These are phyloP conservation scores for Daedaleopsis sinensis DNA, from an alignment of 768 basidiomycete genomes.

Conservation along the genomic window DNA sequence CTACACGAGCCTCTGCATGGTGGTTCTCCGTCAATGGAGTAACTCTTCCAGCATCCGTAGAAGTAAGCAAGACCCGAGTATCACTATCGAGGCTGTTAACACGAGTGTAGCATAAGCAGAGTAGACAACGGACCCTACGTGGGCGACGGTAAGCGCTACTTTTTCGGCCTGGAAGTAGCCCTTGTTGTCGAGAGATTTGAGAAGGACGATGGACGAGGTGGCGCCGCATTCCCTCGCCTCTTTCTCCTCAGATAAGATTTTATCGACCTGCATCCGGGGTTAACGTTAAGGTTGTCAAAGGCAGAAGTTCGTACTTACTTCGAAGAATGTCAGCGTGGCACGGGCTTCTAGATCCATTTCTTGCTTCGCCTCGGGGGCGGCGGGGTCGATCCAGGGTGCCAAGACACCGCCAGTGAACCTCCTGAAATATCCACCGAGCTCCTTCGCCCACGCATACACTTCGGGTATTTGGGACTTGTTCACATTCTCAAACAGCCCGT, in stretches of 20 bases:
- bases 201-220: constrained; percentile 86
- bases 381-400: constrained; percentile 57
- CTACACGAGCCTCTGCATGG: constrained; percentile 90
- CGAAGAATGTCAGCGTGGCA: constrained; percentile 84
- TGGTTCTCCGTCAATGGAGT: constrained; percentile 91
- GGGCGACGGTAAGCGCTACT: constrained; percentile 85
- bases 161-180: constrained; percentile 84
- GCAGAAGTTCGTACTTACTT: constrained; percentile 48
- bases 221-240: constrained; percentile 82
- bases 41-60: constrained; percentile 72
- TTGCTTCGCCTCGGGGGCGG: constrained; percentile 30
- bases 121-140: constrained; percentile 75
- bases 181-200: constrained; percentile 85
- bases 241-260: constrained; percentile 66
- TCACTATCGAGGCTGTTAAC: constrained; percentile 12
- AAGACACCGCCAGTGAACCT: constrained; percentile 84
- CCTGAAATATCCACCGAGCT: constrained; percentile 88
- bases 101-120: neutral
- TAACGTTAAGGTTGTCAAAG: neutral
- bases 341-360: constrained; percentile 79
- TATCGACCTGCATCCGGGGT: constrained; percentile 60
- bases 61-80: constrained; percentile 74
- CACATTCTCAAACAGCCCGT: constrained; percentile 81
- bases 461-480: constrained; percentile 74
- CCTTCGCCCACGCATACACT: constrained; percentile 74